These are phyloP conservation scores for Lentinula novae-zelandiae DNA, from an alignment of 1,284 basidiomycete genomes.

Conservation along the genomic window DNA sequence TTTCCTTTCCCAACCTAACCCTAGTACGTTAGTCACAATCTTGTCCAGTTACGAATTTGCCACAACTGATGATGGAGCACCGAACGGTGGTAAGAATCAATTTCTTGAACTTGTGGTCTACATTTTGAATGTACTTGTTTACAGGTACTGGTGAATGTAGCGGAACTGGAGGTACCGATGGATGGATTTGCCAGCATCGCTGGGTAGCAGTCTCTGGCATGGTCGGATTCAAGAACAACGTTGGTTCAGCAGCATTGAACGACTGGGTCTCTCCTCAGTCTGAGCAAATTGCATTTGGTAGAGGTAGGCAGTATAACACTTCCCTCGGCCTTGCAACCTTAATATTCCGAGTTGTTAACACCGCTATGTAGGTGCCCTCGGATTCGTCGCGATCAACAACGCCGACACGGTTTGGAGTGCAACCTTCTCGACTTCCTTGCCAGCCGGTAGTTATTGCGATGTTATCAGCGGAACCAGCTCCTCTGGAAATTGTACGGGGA, in stretches of 20 bases:
- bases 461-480: constrained; percentile 46
- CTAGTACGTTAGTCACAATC: constrained; percentile 41
- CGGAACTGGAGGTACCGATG: constrained; percentile 45
- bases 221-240: constrained; percentile 60
- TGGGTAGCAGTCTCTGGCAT: constrained; percentile 56
- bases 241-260: constrained; percentile 44
- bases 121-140: neutral
- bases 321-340: neutral
- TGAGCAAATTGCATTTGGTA: constrained; percentile 59
- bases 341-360: neutral
- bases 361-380: constrained; percentile 36
- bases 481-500: constrained; percentile 44
- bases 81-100: constrained; percentile 40
- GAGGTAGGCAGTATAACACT: constrained; percentile 34
- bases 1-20: neutral
- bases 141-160: constrained; percentile 52
- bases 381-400: constrained; percentile 68
- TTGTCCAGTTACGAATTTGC: constrained; percentile 60
- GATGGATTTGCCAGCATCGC: constrained; percentile 67
- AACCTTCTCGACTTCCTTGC: constrained; percentile 52
- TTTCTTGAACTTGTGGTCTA: neutral
- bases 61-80: constrained; percentile 49
- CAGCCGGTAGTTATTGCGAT: constrained; percentile 61
- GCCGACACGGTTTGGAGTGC: constrained; percentile 48
- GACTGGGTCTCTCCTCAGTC: constrained; percentile 56